Conservation (phyloP, 129 eudicot species). For the Pulicaria dysenterica region DNA sequence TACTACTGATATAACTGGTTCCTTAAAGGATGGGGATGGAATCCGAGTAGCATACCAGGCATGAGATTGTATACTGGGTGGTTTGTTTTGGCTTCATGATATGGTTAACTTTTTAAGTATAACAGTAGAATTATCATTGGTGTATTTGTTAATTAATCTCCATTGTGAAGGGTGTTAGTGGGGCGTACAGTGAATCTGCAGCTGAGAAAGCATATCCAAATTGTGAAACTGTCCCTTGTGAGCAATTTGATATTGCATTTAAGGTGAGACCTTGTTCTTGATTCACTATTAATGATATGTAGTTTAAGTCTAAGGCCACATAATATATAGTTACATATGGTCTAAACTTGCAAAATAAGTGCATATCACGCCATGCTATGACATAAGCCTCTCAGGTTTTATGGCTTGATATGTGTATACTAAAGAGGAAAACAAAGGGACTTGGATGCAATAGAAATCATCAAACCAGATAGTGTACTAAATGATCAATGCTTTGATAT, state of each 20-base stretch:
- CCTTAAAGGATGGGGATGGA: constrained; percentile 54
- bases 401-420: no score
- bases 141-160: not conserved
- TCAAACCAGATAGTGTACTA: not conserved
- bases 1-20: constrained; percentile 42
- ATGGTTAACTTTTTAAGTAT: not conserved
- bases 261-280: constrained; percentile 43
- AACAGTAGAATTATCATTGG: not conserved
- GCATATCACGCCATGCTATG: no score
- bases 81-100: constrained; percentile 18
- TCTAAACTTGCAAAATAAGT: no score
- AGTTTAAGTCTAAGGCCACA: not conserved
- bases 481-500: not conserved
- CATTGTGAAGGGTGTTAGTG: constrained; percentile 70
- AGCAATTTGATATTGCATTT: constrained; percentile 87
- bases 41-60: constrained; percentile 92
- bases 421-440: no score
- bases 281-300: constrained; percentile 6
- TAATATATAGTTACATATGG: not conserved
- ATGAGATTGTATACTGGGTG: constrained; percentile 27
- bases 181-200: constrained; percentile 90
- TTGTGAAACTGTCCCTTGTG: constrained; percentile 89
- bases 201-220: constrained; percentile 88
- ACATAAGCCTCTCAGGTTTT: no score
- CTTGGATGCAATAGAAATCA: not conserved